Conservation (phyloP, 306 rosid species). For the Begonia fuchsioides region DNA sequence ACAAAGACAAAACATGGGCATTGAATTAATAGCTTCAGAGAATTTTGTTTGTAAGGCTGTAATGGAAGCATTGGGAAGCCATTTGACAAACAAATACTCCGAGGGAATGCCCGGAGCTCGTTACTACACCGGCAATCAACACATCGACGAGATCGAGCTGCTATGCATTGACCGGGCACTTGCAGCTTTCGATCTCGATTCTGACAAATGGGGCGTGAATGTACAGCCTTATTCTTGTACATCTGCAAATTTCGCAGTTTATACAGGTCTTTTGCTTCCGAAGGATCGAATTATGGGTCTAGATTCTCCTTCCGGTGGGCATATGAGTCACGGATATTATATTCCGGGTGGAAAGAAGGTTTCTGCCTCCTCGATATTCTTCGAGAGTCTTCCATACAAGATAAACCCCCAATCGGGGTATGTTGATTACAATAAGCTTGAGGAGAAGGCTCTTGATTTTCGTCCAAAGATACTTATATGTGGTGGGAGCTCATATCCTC, state of each 20-base stretch:
- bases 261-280: slow-evolving; percentile 53
- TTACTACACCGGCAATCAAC: slow-evolving; percentile 52
- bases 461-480: slow-evolving; percentile 76
- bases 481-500: slow-evolving; percentile 78
- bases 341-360: slow-evolving; percentile 60
- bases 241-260: slow-evolving; percentile 76
- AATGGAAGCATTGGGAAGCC: slow-evolving; percentile 83
- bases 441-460: slow-evolving; percentile 66
- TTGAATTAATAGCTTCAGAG: slow-evolving; percentile 78
- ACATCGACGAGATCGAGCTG: slow-evolving; percentile 66
- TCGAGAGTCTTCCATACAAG: slow-evolving; percentile 58
- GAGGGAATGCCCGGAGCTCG: slow-evolving; percentile 81
- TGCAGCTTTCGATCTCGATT: slow-evolving; percentile 47
- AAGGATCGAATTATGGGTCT: slow-evolving; percentile 77
- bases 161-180: slow-evolving; percentile 64
- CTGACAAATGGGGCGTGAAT: slow-evolving; percentile 75
- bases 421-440: slow-evolving; percentile 66
- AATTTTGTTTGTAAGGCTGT: slow-evolving; percentile 75
- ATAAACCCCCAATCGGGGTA: slow-evolving; percentile 61
- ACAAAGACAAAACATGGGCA: slow-evolving; percentile 49
- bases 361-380: slow-evolving; percentile 59
- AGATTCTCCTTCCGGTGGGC: slow-evolving; percentile 85
- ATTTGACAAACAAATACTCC: slow-evolving; percentile 65
- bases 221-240: slow-evolving; percentile 88
- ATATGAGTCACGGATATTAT: slow-evolving; percentile 77